Evolutionary conservation across 129 eudicot genomes (phyloP).

Genomic region (Helianthus annuus): HanXRQr2.0-SUNRISE NC_035435.2:148765364-148765863

Average conservation of each 20-base stretch:
- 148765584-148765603: conserved; percentile 1
- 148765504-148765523: background rate
- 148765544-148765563: background rate
- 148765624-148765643: background rate
- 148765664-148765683: too few relatives aligned
- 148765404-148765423: conserved; percentile 1
- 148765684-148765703: too few relatives aligned
- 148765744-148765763: too few relatives aligned
- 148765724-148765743: too few relatives aligned
- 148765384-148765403: conserved; percentile 32
- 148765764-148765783: too few relatives aligned
- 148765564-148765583: background rate
- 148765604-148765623: background rate
- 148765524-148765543: conserved; percentile 7
- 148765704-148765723: too few relatives aligned
- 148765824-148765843: too few relatives aligned
- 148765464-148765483: background rate
- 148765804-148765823: too few relatives aligned
- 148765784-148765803: too few relatives aligned
- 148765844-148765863: too few relatives aligned
- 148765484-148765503: conserved; percentile 1
- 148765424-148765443: background rate
- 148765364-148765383: conserved; percentile 75
- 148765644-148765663: too few relatives aligned
- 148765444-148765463: background rate